A percentile compares a stretch with the other conserved stretches of the same genome.
phyloP scores from a whole-genome alignment of 2,329 filamentous ascomycete genomes.

The Epichloe baconii region DNA sequence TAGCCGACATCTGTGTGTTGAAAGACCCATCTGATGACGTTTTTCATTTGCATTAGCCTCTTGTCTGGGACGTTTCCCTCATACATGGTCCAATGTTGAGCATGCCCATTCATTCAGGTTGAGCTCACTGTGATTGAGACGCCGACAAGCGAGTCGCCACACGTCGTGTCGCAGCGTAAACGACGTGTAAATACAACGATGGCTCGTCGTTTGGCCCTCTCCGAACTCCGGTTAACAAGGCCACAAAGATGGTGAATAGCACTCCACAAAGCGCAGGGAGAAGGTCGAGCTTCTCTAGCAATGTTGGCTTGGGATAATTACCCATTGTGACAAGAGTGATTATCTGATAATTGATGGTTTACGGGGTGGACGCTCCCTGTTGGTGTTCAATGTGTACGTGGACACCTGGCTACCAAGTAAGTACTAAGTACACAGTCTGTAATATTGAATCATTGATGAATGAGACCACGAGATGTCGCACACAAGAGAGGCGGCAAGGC shows the following conservation, averaged over 20 bases:
- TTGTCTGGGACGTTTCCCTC: background rate
- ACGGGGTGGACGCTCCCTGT: no score
- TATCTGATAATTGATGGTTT: no score
- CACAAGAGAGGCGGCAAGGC: no score
- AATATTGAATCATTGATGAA: no score
- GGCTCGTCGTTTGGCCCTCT: conserved; percentile 8
- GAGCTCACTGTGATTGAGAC: conserved; percentile 9
- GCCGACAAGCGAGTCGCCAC: conserved; percentile 6
- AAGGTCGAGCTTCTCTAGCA: conserved; percentile 7
- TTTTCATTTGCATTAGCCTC: background rate
- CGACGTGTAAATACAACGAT: conserved; percentile 9
- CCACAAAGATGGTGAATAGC: background rate
- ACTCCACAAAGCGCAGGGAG: conserved; percentile 7
- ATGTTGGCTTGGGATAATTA: background rate
- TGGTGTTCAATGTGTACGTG: no score
- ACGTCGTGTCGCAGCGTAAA: conserved; percentile 9
- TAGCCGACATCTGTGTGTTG: conserved; percentile 8
- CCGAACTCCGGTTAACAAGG: conserved; percentile 4
- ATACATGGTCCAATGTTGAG: no score
- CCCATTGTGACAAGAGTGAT: background rate
- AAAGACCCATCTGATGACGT: conserved; percentile 6
- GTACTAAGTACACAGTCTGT: no score
- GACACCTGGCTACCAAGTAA: background rate
- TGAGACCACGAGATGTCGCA: no score
- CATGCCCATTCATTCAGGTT: background rate